phyloP scores from a whole-genome alignment of 1,284 basidiomycete genomes.

The Microstroma glucosiphilum region DNA sequence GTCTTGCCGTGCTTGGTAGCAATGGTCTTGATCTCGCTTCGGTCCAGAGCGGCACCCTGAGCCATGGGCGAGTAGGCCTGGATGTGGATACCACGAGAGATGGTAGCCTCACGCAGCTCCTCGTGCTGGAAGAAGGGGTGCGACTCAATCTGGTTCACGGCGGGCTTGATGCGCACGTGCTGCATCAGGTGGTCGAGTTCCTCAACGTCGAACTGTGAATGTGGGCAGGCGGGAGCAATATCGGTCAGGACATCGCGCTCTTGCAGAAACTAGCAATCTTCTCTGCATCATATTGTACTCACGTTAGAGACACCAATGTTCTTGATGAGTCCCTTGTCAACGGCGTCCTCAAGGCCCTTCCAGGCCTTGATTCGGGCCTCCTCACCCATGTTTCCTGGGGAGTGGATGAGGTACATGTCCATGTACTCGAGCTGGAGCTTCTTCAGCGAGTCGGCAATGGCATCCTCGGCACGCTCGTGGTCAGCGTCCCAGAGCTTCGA shows the following conservation, averaged over 20 bases:
- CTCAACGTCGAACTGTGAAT: constrained; percentile 36
- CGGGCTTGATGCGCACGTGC: constrained; percentile 46
- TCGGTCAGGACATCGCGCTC: too few species aligned
- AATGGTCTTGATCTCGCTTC: constrained; percentile 45
- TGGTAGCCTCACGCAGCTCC: constrained; percentile 43
- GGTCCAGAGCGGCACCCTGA: constrained; percentile 46
- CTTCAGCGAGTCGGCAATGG: constrained; percentile 48
- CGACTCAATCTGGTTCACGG: constrained; percentile 49
- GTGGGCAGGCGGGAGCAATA: neutral
- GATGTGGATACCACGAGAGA: constrained; percentile 45
- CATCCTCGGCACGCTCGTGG: constrained; percentile 43
- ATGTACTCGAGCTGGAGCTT: constrained; percentile 47
- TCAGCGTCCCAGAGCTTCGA: constrained; percentile 50
- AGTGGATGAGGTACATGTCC: constrained; percentile 49
- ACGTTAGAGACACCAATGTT: constrained; percentile 49
- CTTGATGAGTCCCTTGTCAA: constrained; percentile 48
- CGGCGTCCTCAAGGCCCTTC: constrained; percentile 47
- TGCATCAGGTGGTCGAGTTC: constrained; percentile 46
- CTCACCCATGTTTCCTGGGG: constrained; percentile 43
- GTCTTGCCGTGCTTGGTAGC: constrained; percentile 48
- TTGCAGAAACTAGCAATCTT: too few species aligned
- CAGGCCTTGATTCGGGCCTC: constrained; percentile 45
- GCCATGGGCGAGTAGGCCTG: constrained; percentile 50
- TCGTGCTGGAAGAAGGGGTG: constrained; percentile 50
- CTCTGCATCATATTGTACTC: constrained; percentile 9